Conservation (phyloP, 495 filamentous ascomycete genomes). For the Penicillium subrubescens region DNA sequence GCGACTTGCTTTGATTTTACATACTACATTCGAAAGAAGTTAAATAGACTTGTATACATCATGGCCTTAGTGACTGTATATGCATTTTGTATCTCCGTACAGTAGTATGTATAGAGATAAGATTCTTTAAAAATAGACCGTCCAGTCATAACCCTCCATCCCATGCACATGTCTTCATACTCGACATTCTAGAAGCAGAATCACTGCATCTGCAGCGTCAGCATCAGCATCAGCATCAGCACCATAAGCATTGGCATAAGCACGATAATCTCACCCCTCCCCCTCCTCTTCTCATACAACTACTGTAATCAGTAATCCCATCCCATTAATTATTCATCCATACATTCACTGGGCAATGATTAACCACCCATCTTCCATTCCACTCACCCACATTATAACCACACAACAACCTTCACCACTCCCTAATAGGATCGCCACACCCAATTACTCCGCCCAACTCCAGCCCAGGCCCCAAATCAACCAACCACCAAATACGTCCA, state of each 20-base stretch:
- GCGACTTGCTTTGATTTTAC: not conserved
- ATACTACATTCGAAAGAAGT: not conserved
- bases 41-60: not conserved
- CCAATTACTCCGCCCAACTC: not conserved
- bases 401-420: not conserved
- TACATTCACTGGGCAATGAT: too few relatives aligned
- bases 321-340: too few relatives aligned
- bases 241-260: not conserved
- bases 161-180: not conserved
- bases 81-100: not conserved
- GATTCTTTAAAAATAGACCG: not conserved
- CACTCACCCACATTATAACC: not conserved
- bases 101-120: not conserved
- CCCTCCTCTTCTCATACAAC: not conserved
- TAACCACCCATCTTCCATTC: too few relatives aligned
- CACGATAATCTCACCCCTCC: not conserved
- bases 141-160: not conserved
- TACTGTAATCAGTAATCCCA: not conserved
- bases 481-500: not conserved
- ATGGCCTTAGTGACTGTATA: not conserved
- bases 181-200: not conserved
- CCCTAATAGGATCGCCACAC: slow-evolving; percentile 5
- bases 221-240: not conserved
- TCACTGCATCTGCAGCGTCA: not conserved
- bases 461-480: not conserved